Evolutionary conservation across 2,329 filamentous ascomycete genomes (phyloP).

Genomic region (Periconia digitata): DNA sequence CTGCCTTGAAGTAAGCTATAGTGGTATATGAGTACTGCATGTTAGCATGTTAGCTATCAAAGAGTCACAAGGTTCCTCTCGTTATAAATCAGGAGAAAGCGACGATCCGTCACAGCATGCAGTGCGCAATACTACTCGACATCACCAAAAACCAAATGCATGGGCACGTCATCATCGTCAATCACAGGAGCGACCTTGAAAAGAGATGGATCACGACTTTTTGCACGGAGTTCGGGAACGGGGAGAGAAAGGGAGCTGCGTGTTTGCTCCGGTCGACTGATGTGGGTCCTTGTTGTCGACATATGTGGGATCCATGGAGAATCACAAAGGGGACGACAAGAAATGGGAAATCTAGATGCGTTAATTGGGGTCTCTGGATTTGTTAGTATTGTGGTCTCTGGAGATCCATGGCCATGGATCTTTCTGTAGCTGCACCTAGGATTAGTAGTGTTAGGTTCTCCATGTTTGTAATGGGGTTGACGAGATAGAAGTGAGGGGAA

Average conservation of each 20-base stretch:
- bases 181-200: background rate
- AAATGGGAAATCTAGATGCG: background rate
- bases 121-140: background rate
- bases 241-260: background rate
- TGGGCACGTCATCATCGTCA: background rate
- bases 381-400: background rate
- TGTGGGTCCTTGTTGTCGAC: background rate
- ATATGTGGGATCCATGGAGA: background rate
- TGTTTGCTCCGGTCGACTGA: slow-evolving; percentile 2
- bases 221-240: background rate
- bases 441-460: background rate
- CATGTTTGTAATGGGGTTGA: background rate
- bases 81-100: background rate
- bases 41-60: background rate
- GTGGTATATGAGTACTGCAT: background rate
- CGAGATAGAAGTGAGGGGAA: background rate
- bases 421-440: background rate
- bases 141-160: background rate
- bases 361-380: background rate
- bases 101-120: background rate
- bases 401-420: background rate
- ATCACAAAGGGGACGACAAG: background rate
- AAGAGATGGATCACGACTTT: background rate
- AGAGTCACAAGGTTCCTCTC: slow-evolving; percentile 2
- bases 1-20: too few species aligned